phyloP scores from a whole-genome alignment of 495 filamentous ascomycete genomes.

The Lasiosphaeriaceae sp. region DNA sequence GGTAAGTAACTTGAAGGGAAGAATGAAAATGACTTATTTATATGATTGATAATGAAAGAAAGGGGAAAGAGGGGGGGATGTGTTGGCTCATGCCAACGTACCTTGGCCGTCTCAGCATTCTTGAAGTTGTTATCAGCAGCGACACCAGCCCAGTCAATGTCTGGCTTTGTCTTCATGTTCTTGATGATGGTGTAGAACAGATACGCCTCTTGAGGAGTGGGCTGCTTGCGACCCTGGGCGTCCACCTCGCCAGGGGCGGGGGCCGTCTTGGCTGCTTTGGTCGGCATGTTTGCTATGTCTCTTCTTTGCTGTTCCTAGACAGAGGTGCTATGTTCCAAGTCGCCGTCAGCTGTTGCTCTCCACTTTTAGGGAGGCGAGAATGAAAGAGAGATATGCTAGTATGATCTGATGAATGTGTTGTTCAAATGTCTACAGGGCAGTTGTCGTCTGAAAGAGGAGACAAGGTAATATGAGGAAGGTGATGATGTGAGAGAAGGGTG shows the following conservation, averaged over 20 bases:
- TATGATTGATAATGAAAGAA: not conserved
- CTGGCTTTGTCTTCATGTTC: conserved; percentile 16
- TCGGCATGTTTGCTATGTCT: conserved; percentile 1
- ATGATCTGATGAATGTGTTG: too few species aligned
- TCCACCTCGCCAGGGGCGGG: not conserved
- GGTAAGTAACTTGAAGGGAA: too few species aligned
- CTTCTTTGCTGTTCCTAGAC: not conserved
- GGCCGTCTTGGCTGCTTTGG: conserved; percentile 1
- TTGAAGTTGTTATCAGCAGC: conserved; percentile 11
- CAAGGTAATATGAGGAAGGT: too few species aligned
- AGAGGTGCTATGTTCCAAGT: too few species aligned
- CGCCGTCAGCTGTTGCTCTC: too few species aligned
- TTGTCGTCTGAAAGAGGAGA: too few species aligned
- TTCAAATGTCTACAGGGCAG: too few species aligned
- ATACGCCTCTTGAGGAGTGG: conserved; percentile 9
- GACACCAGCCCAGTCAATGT: conserved; percentile 19
- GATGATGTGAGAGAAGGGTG: too few species aligned
- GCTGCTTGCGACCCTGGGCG: conserved; percentile 3
- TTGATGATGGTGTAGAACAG: conserved; percentile 17
- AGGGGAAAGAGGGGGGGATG: not conserved
- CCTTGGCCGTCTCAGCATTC: conserved; percentile 22
- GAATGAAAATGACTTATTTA: not conserved
- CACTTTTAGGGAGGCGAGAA: too few species aligned
- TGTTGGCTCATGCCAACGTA: too few species aligned
- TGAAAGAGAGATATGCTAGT: too few species aligned